Base-by-base conservation (phyloP, 1,284 basidiomycete species). In the Ceratobasidium sp. region DNA sequence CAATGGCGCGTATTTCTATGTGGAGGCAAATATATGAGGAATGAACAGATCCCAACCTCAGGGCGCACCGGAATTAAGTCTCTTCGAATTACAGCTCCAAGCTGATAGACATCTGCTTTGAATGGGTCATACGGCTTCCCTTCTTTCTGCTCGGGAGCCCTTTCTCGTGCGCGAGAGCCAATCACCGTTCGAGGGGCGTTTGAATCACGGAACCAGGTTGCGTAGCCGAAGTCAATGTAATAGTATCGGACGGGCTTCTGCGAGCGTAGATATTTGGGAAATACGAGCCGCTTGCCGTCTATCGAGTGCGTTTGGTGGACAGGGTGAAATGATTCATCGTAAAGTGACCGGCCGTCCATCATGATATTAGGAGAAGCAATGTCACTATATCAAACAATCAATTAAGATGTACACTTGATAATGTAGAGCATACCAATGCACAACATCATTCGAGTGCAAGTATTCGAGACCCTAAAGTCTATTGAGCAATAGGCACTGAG, bases 41-140 rank as follows among this genome's bases (percentile, higher is more conserved):
- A n/a, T n/a, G n/a, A n/a, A n/a, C n/a, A n/a, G n/a, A n/a, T n/a
- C n/a, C n/a, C n/a, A n/a, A n/a, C n/a, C n/a, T n/a, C n/a, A n/a
- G n/a, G n/a, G n/a, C n/a, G n/a, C n/a, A 57, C 61, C 43, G 61
- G 61, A 28, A 63, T 63, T 6, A 63, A 21, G 26, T 63, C 61
- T 47, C 35, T n/a, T 14, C 44, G 41, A n/a, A 63, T 21, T 6
- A 63, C 21, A 11, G 44, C 35, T 13, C 61, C 61, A 7, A 63
- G 61, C 23, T 63, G 61, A 23, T 63, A 63, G 5, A 63, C 23
- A 32, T 63, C 61, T 8, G 28, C 61, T 30, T 16, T 13, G 41
- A 63, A 63, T 5, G 61, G 61, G 21, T 63, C 44, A 28, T 63
- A 63, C 16, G 61, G 43, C 16, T 47, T 6, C 9, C 28, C 44